Conservation (phyloP, 345 rosid genomes). For the Euphorbia peplus region DNA sequence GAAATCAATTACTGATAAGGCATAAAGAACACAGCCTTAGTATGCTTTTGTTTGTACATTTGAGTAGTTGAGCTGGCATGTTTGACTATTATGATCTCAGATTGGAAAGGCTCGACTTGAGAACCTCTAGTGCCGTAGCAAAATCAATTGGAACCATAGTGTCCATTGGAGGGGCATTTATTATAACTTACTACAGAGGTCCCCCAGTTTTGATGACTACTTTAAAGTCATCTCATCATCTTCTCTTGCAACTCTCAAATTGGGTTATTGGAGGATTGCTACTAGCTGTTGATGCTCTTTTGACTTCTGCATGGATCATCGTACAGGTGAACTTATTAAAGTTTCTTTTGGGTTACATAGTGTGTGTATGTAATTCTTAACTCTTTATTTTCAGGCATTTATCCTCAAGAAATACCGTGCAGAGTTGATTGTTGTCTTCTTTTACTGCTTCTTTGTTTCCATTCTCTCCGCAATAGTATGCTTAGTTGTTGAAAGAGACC, state of each 20-base stretch:
- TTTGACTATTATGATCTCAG: conserved; percentile 25
- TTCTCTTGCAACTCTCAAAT: conserved; percentile 28
- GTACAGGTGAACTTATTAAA: conserved; percentile 41
- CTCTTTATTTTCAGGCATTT: conserved; percentile 28
- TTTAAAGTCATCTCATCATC: conserved; percentile 19
- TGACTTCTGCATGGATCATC: conserved; percentile 41
- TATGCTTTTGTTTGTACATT: too few relatives aligned
- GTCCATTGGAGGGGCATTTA: conserved; percentile 56
- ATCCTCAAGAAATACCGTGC: conserved; percentile 31
- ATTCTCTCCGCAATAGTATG: conserved; percentile 25
- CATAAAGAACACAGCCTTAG: too few relatives aligned
- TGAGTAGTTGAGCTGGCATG: not conserved
- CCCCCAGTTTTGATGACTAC: conserved; percentile 26
- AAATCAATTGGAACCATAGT: conserved; percentile 55
- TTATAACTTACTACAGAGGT: conserved; percentile 63
- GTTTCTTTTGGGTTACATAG: not conserved
- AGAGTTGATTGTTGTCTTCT: conserved; percentile 26
- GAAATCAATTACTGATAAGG: too few relatives aligned
- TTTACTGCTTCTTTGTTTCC: conserved; percentile 22
- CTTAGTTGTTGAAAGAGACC: conserved; percentile 28
- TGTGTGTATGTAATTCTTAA: not conserved
- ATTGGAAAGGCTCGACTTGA: conserved; percentile 56
- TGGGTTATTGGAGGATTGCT: conserved; percentile 65
- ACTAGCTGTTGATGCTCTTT: conserved; percentile 47
- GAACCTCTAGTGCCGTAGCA: conserved; percentile 49